Percentiles rank a stretch among this genome's conserved stretches.
These are phyloP conservation scores for Aureobasidium namibiae DNA, from an alignment of 2,329 filamentous ascomycete genomes.

Conservation along the genomic window DNA sequence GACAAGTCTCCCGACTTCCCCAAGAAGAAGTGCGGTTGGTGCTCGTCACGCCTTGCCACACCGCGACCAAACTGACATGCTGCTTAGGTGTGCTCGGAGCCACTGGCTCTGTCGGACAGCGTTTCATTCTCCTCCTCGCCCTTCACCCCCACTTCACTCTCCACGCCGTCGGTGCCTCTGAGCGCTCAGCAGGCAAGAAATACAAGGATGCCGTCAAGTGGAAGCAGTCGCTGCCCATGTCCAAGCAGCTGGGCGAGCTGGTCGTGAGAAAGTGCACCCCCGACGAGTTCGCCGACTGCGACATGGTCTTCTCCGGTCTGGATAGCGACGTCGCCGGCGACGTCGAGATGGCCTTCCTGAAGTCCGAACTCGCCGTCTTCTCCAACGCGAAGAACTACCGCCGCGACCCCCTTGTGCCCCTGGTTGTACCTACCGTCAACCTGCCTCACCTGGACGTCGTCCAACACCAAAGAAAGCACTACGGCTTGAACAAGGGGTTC, in stretches of 20 bases:
- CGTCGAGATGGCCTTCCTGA: constrained; percentile 87
- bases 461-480: constrained; percentile 71
- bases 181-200: constrained; percentile 82
- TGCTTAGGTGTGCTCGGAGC: constrained; percentile 63
- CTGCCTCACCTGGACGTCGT: constrained; percentile 79
- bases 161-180: constrained; percentile 81
- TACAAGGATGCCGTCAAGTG: constrained; percentile 91
- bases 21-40: constrained; percentile 46
- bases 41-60: background rate
- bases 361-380: constrained; percentile 82
- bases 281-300: constrained; percentile 77
- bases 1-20: constrained; percentile 33
- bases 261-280: constrained; percentile 80
- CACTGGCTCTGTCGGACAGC: constrained; percentile 89
- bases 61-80: background rate
- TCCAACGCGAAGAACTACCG: constrained; percentile 98
- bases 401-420: constrained; percentile 77
- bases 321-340: constrained; percentile 90
- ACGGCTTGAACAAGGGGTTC: constrained; percentile 73
- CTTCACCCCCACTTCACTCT: constrained; percentile 81
- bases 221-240: constrained; percentile 87
- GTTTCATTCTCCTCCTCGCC: constrained; percentile 87
- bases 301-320: constrained; percentile 85
- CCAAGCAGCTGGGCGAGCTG: constrained; percentile 64
- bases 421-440: constrained; percentile 94